Conservation (phyloP, 116 monocot genomes). For the Posidonia oceanica region DNA sequence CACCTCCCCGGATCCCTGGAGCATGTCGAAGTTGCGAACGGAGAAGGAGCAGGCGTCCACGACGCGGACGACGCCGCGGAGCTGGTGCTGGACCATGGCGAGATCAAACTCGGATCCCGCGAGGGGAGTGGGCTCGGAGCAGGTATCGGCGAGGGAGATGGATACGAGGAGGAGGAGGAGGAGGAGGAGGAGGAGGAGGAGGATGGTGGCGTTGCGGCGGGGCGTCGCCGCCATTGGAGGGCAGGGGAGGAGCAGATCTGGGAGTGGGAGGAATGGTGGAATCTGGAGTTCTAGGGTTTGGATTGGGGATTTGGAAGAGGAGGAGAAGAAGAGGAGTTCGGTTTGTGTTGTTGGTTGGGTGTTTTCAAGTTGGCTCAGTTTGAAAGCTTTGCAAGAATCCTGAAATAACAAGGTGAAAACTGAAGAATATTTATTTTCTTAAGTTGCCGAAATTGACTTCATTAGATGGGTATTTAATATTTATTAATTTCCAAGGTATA, state of each 20-base stretch:
- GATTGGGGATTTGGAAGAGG: not conserved
- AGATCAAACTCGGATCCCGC: slow-evolving; percentile 34
- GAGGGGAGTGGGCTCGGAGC: slow-evolving; percentile 10
- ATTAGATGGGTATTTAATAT: too few species aligned
- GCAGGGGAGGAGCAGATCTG: not conserved
- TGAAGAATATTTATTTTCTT: too few species aligned
- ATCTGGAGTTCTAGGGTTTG: slow-evolving; percentile 1
- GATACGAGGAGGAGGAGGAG: slow-evolving; percentile 6
- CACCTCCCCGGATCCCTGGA: slow-evolving; percentile 46
- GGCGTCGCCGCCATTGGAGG: slow-evolving; percentile 7
- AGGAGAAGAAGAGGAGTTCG: not conserved
- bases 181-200: slow-evolving; percentile 5
- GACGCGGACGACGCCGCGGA: slow-evolving; percentile 48
- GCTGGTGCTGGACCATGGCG: slow-evolving; percentile 77
- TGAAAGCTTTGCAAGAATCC: too few species aligned
- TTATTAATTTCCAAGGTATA: too few species aligned
- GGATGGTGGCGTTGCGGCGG: not conserved
- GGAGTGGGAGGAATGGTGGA: too few species aligned
- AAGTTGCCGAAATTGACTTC: too few species aligned
- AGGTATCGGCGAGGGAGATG: slow-evolving; percentile 1
- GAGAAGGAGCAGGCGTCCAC: slow-evolving; percentile 61
- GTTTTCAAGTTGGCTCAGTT: not conserved
- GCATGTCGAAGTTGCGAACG: slow-evolving; percentile 67
- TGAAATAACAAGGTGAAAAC: too few species aligned
- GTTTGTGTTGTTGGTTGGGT: not conserved